These are phyloP conservation scores for Cornus suecica DNA, from an alignment of 148 eudicot genomes.

Conservation along the genomic window DNA sequence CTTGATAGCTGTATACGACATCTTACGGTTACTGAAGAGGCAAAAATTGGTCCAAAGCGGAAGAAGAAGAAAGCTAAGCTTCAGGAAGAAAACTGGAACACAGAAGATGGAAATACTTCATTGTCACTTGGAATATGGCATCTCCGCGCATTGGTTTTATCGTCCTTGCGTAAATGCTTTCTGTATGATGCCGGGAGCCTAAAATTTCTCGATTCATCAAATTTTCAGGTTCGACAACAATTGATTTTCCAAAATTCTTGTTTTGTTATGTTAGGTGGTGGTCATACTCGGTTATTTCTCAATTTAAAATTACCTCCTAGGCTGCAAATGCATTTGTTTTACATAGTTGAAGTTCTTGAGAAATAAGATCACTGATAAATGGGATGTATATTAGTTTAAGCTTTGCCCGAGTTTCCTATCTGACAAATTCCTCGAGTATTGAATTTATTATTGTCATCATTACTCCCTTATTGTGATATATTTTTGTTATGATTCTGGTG, in stretches of 20 bases:
- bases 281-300: background rate
- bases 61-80: conserved; percentile 83
- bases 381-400: background rate
- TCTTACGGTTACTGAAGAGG: conserved; percentile 52
- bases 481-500: background rate
- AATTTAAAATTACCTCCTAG: background rate
- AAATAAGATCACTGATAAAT: too few species aligned
- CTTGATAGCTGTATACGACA: conserved; percentile 57
- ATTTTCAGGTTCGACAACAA: conserved; percentile 49
- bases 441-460: background rate
- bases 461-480: background rate
- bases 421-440: background rate
- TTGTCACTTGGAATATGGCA: conserved; percentile 59
- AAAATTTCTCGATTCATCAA: conserved; percentile 75
- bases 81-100: conserved; percentile 24
- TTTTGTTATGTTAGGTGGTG: background rate
- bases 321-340: background rate
- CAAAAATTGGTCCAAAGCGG: conserved; percentile 27
- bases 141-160: conserved; percentile 66
- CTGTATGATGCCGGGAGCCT: conserved; percentile 68
- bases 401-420: background rate
- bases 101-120: conserved; percentile 21
- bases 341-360: too few species aligned
- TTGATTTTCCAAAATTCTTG: background rate
- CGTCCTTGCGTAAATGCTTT: conserved; percentile 85